Base-by-base conservation (phyloP, 768 basidiomycete genomes). In the Kwoniella dejecticola region DNA sequence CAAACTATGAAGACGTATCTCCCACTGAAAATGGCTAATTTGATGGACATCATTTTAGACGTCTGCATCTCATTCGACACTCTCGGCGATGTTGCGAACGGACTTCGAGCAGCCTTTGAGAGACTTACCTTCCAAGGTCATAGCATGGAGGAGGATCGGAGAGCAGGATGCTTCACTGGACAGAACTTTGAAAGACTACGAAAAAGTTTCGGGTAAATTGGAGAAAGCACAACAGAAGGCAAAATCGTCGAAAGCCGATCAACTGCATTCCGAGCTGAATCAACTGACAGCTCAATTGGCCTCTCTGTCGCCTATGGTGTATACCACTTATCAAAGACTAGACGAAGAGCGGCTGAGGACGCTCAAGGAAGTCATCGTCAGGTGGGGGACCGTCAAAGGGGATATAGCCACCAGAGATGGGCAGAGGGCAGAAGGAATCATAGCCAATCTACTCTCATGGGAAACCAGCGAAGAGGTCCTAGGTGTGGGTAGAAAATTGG, bases 21-120 rank as follows among this genome's bases (percentile, higher is more conserved):
- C n/a, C n/a, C n/a, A n/a, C n/a, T n/a, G n/a, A n/a, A n/a, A n/a
- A n/a, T n/a, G n/a, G n/a, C n/a, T n/a, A 56, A 19, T 48, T 48
- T 48, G 46, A 13, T n/a, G 26, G 3, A 11, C 8, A 21, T 13
- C 7, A 12, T n/a, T n/a, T n/a, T 30, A 75, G 74, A 77, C 75
- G 0, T 68, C 70, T 5, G 58, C 70, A 15, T 65, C 70, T 10
- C 73, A 74, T 47, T 69, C 71, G 1, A 72, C 66, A 1, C 60
- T 75, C 13, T 48, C 74, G n/a, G 63, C 68, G 0, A 48, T 70
- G 36, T 21, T 80, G n/a, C 31, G 52, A 5, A 69, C 72, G 3
- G 79, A 79, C 50, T 76, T 77, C 50, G 74, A 77, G 45, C 62
- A 68, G 13, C 74, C 78, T 1, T 29, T 80, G 24, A 65, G 76